phyloP scores from a whole-genome alignment of 2,329 filamentous ascomycete genomes.

The Nothopassalora personata region DNA sequence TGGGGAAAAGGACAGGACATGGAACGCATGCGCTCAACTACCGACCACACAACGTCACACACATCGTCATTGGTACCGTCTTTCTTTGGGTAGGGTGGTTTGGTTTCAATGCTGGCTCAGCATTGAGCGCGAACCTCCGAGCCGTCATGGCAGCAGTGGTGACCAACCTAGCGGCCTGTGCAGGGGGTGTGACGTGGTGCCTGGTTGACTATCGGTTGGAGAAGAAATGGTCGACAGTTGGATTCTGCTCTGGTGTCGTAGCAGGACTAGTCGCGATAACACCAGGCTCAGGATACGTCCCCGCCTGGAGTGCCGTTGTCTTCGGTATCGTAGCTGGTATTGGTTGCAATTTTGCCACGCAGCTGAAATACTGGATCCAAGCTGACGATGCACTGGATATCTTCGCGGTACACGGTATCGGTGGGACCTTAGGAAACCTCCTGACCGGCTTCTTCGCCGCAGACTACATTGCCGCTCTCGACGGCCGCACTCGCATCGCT shows the following conservation, averaged over 20 bases:
- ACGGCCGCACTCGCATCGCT: slow-evolving; percentile 60
- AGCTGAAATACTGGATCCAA: slow-evolving; percentile 76
- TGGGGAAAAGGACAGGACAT: slow-evolving; percentile 78
- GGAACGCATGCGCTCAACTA: slow-evolving; percentile 86
- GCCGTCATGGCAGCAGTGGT: slow-evolving; percentile 82
- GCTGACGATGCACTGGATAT: slow-evolving; percentile 86
- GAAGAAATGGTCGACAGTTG: slow-evolving; percentile 86
- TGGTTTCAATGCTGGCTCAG: slow-evolving; percentile 92
- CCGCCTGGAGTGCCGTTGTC: slow-evolving; percentile 75
- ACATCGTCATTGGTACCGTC: slow-evolving; percentile 86
- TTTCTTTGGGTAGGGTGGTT: slow-evolving; percentile 97
- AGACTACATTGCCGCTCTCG: slow-evolving; percentile 76
- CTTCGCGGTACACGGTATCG: slow-evolving; percentile 75
- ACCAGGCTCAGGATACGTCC: slow-evolving; percentile 79
- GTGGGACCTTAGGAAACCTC: slow-evolving; percentile 73
- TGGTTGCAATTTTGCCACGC: slow-evolving; percentile 83
- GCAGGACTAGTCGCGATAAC: slow-evolving; percentile 84
- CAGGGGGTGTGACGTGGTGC: slow-evolving; percentile 85
- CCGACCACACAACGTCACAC: slow-evolving; percentile 85
- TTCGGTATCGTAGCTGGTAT: slow-evolving; percentile 71
- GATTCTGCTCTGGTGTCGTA: slow-evolving; percentile 87
- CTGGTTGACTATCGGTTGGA: slow-evolving; percentile 83
- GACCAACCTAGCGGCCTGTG: slow-evolving; percentile 77
- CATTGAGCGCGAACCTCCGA: slow-evolving; percentile 70
- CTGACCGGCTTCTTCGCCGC: slow-evolving; percentile 78